Conservation (phyloP, 345 rosid species). For the Linum trigynum region DNA sequence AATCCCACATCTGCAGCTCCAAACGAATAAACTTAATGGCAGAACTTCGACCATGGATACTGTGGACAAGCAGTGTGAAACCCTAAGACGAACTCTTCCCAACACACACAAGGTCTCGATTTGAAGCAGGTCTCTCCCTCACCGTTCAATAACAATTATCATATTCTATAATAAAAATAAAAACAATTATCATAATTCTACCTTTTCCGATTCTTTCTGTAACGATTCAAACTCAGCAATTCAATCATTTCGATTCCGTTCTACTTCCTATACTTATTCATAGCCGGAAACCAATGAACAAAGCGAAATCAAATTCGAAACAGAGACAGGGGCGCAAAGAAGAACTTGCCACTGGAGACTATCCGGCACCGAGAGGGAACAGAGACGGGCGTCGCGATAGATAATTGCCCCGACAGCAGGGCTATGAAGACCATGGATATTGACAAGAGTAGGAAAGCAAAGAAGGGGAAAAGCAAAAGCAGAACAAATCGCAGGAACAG, state of each 20-base stretch:
- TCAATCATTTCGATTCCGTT: not conserved
- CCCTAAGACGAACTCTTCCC: too few relatives aligned
- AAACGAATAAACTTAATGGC: not conserved
- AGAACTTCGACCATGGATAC: too few relatives aligned
- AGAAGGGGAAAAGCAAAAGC: slow-evolving; percentile 38
- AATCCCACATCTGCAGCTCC: not conserved
- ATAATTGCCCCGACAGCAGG: slow-evolving; percentile 31
- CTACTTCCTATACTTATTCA: not conserved
- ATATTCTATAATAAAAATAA: too few relatives aligned
- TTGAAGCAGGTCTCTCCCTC: too few relatives aligned
- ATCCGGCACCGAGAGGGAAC: slow-evolving; percentile 67
- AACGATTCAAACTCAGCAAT: too few relatives aligned
- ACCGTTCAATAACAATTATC: too few relatives aligned
- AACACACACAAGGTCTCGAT: too few relatives aligned
- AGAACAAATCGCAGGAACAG: slow-evolving; percentile 33
- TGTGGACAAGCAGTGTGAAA: too few relatives aligned
- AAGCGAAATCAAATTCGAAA: not conserved
- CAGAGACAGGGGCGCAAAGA: not conserved
- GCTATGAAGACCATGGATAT: slow-evolving; percentile 36
- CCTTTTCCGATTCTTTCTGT: not conserved
- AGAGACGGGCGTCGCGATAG: slow-evolving; percentile 36
- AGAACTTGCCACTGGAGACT: slow-evolving; percentile 66
- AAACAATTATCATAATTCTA: not conserved
- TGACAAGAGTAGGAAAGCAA: slow-evolving; percentile 37
- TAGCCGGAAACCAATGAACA: not conserved